phyloP scores from a whole-genome alignment of 257 asterid genomes.

The Ilex asprella region DNA sequence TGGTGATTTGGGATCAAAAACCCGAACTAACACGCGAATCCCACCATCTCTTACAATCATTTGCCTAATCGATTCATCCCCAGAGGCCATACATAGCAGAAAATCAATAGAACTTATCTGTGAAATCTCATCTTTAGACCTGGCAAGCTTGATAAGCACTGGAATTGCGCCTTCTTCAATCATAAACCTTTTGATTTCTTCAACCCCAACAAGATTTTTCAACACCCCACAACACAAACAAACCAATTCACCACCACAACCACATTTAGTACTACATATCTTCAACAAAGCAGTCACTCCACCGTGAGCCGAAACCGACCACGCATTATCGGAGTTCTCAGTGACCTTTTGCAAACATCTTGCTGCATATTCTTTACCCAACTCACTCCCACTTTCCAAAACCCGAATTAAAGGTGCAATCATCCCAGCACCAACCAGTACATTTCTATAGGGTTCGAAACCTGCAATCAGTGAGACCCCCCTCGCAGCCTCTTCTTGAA shows the following conservation, averaged over 20 bases:
- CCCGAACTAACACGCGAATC: conserved; percentile 43
- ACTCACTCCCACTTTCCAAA: conserved; percentile 55
- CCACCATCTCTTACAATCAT: conserved; percentile 61
- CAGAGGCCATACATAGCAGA: conserved; percentile 61
- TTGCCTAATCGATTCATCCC: conserved; percentile 51
- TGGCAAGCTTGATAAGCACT: conserved; percentile 38
- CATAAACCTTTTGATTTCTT: conserved; percentile 82
- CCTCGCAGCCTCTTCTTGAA: conserved; percentile 62
- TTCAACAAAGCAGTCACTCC: conserved; percentile 76
- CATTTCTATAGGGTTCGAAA: conserved; percentile 24
- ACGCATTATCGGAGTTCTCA: conserved; percentile 80
- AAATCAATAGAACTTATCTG: conserved; percentile 62
- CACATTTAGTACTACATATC: conserved; percentile 44
- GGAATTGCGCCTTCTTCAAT: conserved; percentile 76
- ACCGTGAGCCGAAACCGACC: conserved; percentile 96
- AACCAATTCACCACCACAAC: conserved; percentile 34
- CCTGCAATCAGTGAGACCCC: conserved; percentile 54
- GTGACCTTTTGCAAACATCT: conserved; percentile 79
- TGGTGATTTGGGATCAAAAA: conserved; percentile 55
- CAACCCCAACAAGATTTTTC: conserved; percentile 76
- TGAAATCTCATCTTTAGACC: conserved; percentile 45
- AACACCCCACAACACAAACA: conserved; percentile 64
- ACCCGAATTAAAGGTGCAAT: conserved; percentile 61
- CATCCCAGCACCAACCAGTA: conserved; percentile 45
- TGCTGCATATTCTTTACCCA: conserved; percentile 51